Evolutionary conservation across 2,329 filamentous ascomycete species (phyloP), one percentile per base, ranked within the genome.

Genomic region (Ophiostoma ulmi): DNA sequence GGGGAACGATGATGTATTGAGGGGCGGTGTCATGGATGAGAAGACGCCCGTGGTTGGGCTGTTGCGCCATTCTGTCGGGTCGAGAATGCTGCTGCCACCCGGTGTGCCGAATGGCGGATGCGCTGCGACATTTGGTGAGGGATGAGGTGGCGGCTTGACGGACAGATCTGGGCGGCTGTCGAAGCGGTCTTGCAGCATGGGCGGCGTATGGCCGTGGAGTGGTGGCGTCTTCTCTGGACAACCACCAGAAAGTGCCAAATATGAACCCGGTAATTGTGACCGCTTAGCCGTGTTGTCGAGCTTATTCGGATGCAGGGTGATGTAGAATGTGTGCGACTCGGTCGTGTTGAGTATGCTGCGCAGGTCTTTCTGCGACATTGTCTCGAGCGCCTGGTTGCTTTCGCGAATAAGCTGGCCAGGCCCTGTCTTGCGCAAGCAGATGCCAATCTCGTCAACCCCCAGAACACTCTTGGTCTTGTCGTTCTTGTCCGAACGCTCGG

Each of bases 341-440:
- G 72, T 73, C 26, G 70, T 71, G 26, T 71, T 66, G 36, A 67
- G 39, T 3, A 13, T 58, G 22, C n/a, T 39, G 35, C 35, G 52
- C n/a, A 70, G 68, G 13, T 70, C 31, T 5, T 6, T 22, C 10
- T 26, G 44, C 26, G 65, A n/a, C 26, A 73, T 10, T 1, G 7
- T 20, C 5, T 68, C 67, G 22, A 73, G 64, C 22, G 58, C 20
- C 1, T 36, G 58, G 11, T 58, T 44, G n/a, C 64, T 55, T n/a
- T 73, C 72, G 14, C 72, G 70, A 22, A 73, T 1, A 1, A 70
- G 71, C n/a, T 70, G 48, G 3, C 61, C 70, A 11, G 71, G 68
- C 0, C 72, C 71, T 22, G 72, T 66, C 64, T 72, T 72, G 8
- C 70, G 71, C 1, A 73, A 31, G 22, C 36, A 68, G 44, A 73